These are phyloP conservation scores for Ehretia macrophylla DNA, from an alignment of 257 asterid species.

Conservation along the genomic window DNA sequence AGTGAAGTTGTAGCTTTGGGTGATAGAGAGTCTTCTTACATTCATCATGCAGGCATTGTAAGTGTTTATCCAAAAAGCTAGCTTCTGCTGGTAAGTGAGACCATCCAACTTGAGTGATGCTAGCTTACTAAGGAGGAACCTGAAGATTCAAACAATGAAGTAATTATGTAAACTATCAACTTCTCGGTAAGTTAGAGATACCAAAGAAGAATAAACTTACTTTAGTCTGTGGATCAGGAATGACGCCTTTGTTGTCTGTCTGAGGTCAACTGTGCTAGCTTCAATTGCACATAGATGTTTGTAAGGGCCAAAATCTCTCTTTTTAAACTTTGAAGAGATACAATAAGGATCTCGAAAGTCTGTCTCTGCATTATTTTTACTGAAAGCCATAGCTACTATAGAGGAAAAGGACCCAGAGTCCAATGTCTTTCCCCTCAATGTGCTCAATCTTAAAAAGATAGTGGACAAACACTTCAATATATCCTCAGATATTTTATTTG, in stretches of 20 bases:
- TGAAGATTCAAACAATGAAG: conserved; percentile 17
- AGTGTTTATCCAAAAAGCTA: conserved; percentile 83
- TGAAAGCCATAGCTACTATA: conserved; percentile 17
- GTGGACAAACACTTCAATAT: conserved; percentile 63
- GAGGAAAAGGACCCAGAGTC: conserved; percentile 43
- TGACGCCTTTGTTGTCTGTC: conserved; percentile 43
- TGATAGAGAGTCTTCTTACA: conserved; percentile 26
- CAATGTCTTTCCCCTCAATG: conserved; percentile 51
- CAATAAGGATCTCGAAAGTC: conserved; percentile 56
- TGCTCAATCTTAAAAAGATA: conserved; percentile 56
- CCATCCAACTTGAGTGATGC: conserved; percentile 52
- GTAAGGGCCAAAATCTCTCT: conserved; percentile 50
- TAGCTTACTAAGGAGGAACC: conserved; percentile 67
- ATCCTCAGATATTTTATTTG: conserved; percentile 56
- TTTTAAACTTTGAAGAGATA: conserved; percentile 27
- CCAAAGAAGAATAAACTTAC: conserved; percentile 28
- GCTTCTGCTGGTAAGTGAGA: conserved; percentile 70
- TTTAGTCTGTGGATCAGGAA: conserved; percentile 57
- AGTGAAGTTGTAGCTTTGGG: conserved; percentile 1
- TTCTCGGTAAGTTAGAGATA: no score
- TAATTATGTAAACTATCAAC: background rate
- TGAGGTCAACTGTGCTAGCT: conserved; percentile 47
- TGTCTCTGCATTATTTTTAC: conserved; percentile 23
- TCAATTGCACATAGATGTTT: conserved; percentile 40
- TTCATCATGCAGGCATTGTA: conserved; percentile 86